Conservation (phyloP, 257 asterid species). For the Lavandula angustifolia region DNA sequence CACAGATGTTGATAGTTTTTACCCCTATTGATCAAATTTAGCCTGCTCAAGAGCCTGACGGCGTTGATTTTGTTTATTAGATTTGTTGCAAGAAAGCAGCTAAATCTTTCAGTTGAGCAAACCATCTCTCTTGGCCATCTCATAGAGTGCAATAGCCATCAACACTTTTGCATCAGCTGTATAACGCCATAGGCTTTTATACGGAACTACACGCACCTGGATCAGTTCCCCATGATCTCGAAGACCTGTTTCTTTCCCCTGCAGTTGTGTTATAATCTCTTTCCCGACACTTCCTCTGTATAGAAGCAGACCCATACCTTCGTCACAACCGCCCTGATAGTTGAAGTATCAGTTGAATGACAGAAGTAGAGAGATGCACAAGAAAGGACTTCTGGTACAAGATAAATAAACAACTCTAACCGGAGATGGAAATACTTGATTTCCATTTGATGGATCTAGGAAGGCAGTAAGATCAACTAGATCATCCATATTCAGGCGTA, state of each 20-base stretch:
- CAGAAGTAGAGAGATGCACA: background rate
- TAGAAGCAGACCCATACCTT: constrained; percentile 70
- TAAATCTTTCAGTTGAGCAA: constrained; percentile 45
- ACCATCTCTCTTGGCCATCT: constrained; percentile 81
- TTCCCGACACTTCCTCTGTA: constrained; percentile 67
- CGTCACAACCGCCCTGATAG: constrained; percentile 86
- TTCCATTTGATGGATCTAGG: constrained; percentile 73
- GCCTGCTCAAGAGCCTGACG: too few species aligned
- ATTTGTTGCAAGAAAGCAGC: background rate
- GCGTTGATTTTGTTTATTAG: too few species aligned
- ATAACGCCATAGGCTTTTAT: constrained; percentile 66
- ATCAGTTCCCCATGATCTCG: constrained; percentile 87
- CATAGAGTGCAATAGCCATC: constrained; percentile 74
- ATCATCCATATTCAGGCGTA: constrained; percentile 62
- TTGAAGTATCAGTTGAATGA: constrained; percentile 9
- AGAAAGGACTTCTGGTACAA: background rate
- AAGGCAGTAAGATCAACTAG: constrained; percentile 81
- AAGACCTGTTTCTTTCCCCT: constrained; percentile 81
- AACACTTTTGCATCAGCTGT: constrained; percentile 89
- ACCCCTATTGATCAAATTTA: too few species aligned
- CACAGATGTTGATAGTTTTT: too few species aligned
- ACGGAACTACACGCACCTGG: constrained; percentile 77
- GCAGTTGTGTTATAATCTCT: constrained; percentile 59
- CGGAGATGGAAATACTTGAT: constrained; percentile 75
- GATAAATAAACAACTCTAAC: constrained; percentile 36